These are phyloP conservation scores for Botrytis porri DNA, from an alignment of 2,329 filamentous ascomycete species.

Conservation along the genomic window DNA sequence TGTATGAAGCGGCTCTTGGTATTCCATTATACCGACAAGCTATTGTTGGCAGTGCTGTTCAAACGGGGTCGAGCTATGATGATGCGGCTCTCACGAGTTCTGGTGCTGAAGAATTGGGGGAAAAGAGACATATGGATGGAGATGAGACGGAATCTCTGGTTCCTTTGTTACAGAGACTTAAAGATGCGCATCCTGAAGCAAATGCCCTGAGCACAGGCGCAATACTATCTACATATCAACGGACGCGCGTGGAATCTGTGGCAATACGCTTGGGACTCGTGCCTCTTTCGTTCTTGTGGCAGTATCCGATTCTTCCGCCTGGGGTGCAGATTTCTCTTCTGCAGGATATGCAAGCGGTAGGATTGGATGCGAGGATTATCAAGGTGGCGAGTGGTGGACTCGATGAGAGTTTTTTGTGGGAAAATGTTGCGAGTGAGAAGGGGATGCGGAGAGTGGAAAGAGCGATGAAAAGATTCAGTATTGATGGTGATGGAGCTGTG, in stretches of 20 bases:
- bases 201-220: constrained; percentile 89
- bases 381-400: constrained; percentile 92
- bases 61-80: constrained; percentile 69
- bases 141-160: constrained; percentile 91
- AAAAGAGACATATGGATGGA: constrained; percentile 24
- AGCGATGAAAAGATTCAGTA: constrained; percentile 65
- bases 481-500: constrained; percentile 63
- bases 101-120: constrained; percentile 21
- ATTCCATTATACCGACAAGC: constrained; percentile 80
- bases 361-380: constrained; percentile 85
- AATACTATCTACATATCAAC: constrained; percentile 92
- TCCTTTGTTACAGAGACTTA: constrained; percentile 67
- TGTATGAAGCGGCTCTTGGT: constrained; percentile 75
- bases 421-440: constrained; percentile 62
- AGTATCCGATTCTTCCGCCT: constrained; percentile 72
- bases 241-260: constrained; percentile 91
- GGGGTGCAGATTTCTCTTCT: constrained; percentile 55
- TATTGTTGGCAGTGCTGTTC: constrained; percentile 69
- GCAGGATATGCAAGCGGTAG: constrained; percentile 73
- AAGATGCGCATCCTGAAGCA: constrained; percentile 68
- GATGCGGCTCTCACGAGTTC: constrained; percentile 23
- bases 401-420: constrained; percentile 77
- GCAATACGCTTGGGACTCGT: constrained; percentile 78
- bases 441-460: constrained; percentile 49
- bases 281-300: constrained; percentile 88